Conservation (phyloP, 2,329 filamentous ascomycete species). For the Elsinoe australis region DNA sequence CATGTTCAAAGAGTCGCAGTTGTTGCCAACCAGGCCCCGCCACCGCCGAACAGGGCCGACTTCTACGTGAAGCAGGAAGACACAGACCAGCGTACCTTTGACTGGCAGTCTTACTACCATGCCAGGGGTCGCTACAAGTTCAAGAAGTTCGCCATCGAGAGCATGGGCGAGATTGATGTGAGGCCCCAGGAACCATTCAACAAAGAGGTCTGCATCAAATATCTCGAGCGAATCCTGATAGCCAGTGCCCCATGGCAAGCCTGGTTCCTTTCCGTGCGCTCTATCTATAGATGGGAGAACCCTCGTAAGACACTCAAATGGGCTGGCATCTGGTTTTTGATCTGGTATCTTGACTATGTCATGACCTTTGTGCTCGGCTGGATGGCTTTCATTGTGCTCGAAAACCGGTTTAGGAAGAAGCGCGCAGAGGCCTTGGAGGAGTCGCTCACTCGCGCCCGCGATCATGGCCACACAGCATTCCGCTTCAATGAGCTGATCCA, state of each 20-base stretch:
- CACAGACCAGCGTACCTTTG: slow-evolving; percentile 28
- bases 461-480: slow-evolving; percentile 27
- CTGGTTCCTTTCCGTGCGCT: slow-evolving; percentile 32
- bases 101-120: slow-evolving; percentile 22
- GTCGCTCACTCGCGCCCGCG: slow-evolving; percentile 29
- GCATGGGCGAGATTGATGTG: slow-evolving; percentile 30
- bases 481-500: slow-evolving; percentile 34
- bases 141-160: slow-evolving; percentile 17
- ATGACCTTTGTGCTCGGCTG: slow-evolving; percentile 32
- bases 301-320: slow-evolving; percentile 32
- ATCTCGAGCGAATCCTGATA: slow-evolving; percentile 35
- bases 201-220: slow-evolving; percentile 29
- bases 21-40: slow-evolving; percentile 27
- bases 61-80: slow-evolving; percentile 25
- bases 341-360: slow-evolving; percentile 34
- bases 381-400: slow-evolving; percentile 30
- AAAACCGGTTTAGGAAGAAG: slow-evolving; percentile 27
- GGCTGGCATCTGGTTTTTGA: slow-evolving; percentile 30
- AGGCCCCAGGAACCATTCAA: slow-evolving; percentile 32
- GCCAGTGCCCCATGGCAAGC: slow-evolving; percentile 36
- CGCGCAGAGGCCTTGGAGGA: slow-evolving; percentile 30
- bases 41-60: slow-evolving; percentile 26
- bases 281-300: slow-evolving; percentile 36
- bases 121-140: slow-evolving; percentile 8
- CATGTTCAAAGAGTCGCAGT: slow-evolving; percentile 34